A percentile compares a stretch with the other conserved stretches of the same genome.
Evolutionary conservation across 1,284 basidiomycete species (phyloP).

Genomic region (Crepidotus sp.): DNA sequence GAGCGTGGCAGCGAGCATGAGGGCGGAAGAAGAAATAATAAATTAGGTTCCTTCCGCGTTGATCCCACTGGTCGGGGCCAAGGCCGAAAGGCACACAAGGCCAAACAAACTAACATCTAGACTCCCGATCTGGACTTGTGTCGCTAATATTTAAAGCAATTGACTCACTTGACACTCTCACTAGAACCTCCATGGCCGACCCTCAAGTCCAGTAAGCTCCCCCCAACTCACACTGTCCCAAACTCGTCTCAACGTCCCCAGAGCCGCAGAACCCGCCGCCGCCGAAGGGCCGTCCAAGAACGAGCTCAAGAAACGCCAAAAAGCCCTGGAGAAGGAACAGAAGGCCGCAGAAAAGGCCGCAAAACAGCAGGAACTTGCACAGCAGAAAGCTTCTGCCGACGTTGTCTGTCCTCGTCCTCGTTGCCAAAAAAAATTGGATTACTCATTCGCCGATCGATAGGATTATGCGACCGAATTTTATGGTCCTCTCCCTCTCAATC

Average conservation of each 20-base stretch:
- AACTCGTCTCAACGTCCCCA: background rate
- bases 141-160: background rate
- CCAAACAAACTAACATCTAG: background rate
- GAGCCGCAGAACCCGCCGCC: constrained; percentile 16
- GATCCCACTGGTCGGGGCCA: background rate
- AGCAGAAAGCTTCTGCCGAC: constrained; percentile 66
- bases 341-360: constrained; percentile 82
- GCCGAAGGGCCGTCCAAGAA: constrained; percentile 66
- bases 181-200: constrained; percentile 11
- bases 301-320: constrained; percentile 89
- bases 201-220: constrained; percentile 17
- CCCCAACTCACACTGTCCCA: background rate
- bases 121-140: background rate
- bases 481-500: constrained; percentile 85
- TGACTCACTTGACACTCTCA: background rate
- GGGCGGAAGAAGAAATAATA: constrained; percentile 19
- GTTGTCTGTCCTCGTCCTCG: constrained; percentile 37
- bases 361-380: constrained; percentile 69
- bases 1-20: constrained; percentile 37
- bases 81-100: background rate
- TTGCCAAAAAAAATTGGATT: constrained; percentile 1
- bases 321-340: constrained; percentile 88
- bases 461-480: constrained; percentile 86
- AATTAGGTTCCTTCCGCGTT: background rate
- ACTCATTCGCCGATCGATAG: constrained; percentile 29